A percentile compares a stretch with the other conserved stretches of the same genome.
These are phyloP conservation scores for Sclerotinia nivalis DNA, from an alignment of 2,329 filamentous ascomycete genomes.

Conservation along the genomic window DNA sequence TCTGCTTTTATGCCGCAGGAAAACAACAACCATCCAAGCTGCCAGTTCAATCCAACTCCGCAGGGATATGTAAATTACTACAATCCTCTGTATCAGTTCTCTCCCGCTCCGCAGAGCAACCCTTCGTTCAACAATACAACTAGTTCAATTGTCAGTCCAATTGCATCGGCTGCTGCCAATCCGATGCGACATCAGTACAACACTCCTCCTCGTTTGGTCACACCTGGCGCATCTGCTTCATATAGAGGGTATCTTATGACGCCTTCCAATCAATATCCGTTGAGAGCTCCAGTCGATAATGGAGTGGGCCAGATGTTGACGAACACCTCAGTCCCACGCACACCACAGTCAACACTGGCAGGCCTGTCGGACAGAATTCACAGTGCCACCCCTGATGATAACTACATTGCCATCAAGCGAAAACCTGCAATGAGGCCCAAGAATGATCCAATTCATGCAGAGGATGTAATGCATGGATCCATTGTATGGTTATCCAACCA, in stretches of 20 bases:
- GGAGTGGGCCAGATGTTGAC: not conserved
- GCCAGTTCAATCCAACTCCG: not conserved
- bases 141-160: not conserved
- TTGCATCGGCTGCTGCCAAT: not conserved
- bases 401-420: not conserved
- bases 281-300: rapidly evolving
- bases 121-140: not conserved
- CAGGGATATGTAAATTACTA: not conserved
- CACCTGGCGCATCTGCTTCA: rapidly evolving
- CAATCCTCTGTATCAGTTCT: rapidly evolving
- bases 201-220: rapidly evolving
- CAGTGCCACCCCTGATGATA: not conserved
- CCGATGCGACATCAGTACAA: not conserved
- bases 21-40: not conserved
- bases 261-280: not conserved
- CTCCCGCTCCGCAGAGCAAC: not conserved
- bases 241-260: not conserved
- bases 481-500: conserved; percentile 28
- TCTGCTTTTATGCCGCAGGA: no score
- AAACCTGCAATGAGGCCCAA: not conserved
- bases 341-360: not conserved
- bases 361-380: not conserved
- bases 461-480: conserved; percentile 21
- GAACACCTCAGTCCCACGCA: no score
- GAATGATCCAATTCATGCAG: not conserved